Conservation (phyloP, 306 rosid species). For the Quercus mongolica region DNA sequence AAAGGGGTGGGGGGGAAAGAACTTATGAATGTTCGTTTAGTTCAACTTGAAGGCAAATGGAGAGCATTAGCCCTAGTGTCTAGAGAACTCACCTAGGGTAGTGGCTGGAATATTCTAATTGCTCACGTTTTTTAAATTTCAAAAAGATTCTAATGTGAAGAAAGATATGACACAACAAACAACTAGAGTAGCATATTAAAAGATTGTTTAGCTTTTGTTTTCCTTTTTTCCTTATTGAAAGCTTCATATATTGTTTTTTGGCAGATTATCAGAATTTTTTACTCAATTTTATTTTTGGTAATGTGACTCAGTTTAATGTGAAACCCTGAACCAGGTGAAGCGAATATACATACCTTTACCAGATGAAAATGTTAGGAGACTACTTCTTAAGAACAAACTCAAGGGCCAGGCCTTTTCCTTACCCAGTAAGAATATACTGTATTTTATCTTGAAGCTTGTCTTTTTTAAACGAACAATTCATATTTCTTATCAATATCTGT, state of each 20-base stretch:
- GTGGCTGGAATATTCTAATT: neutral
- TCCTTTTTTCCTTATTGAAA: neutral
- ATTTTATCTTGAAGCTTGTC: neutral
- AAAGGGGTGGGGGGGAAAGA: neutral
- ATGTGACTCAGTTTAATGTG: constrained; percentile 19
- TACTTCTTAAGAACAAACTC: constrained; percentile 73
- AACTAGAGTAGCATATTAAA: neutral
- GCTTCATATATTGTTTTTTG: neutral
- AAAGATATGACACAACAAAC: neutral
- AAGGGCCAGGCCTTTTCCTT: constrained; percentile 93
- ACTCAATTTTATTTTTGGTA: constrained; percentile 6
- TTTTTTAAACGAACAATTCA: neutral
- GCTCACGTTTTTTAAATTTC: neutral
- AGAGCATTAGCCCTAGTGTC: neutral
- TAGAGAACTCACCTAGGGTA: neutral
- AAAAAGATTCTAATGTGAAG: neutral
- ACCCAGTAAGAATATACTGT: constrained; percentile 61
- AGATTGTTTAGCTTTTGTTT: neutral
- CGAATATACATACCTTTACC: constrained; percentile 92
- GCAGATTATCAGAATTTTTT: neutral
- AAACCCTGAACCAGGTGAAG: constrained; percentile 63
- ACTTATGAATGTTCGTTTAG: neutral
- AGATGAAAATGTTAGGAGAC: constrained; percentile 66
- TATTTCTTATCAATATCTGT: neutral
- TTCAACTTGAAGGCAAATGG: neutral